These are phyloP conservation scores for Fragaria ananassa DNA, from an alignment of 306 rosid genomes.

Conservation along the genomic window DNA sequence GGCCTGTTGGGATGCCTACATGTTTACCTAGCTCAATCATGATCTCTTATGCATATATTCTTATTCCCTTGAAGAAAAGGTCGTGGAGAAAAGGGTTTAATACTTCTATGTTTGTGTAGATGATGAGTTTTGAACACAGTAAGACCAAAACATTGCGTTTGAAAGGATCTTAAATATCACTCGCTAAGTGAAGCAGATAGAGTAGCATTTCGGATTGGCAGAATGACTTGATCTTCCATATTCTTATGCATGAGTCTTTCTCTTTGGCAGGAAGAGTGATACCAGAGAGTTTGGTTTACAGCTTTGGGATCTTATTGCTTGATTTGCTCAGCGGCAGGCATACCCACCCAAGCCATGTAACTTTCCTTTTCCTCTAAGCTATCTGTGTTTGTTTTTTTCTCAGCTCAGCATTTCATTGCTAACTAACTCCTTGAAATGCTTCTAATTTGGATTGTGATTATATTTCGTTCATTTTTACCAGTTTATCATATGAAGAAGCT, in stretches of 20 bases:
- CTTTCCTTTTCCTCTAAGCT: slow-evolving; percentile 12
- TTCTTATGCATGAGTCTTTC: neutral
- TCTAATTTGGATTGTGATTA: neutral
- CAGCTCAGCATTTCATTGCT: neutral
- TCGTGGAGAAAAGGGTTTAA: no score
- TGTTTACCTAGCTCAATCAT: neutral
- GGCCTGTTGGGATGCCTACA: neutral
- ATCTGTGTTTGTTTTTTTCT: neutral
- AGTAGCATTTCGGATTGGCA: neutral
- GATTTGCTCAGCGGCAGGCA: slow-evolving; percentile 86
- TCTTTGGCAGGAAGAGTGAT: slow-evolving; percentile 66
- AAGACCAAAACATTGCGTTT: no score
- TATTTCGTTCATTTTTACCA: no score
- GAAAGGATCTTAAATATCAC: no score
- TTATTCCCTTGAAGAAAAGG: no score
- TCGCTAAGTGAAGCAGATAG: neutral
- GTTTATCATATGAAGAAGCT: neutral
- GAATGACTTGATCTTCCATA: neutral
- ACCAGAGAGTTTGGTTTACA: slow-evolving; percentile 69
- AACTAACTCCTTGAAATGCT: neutral
- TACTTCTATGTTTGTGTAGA: no score
- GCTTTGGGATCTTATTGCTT: slow-evolving; percentile 80
- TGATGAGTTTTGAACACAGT: neutral
- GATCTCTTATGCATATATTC: no score
- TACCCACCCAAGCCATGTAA: slow-evolving; percentile 84